Evolutionary conservation across 2,329 filamentous ascomycete genomes (phyloP).

Genomic region (Cercospora sp.): DNA sequence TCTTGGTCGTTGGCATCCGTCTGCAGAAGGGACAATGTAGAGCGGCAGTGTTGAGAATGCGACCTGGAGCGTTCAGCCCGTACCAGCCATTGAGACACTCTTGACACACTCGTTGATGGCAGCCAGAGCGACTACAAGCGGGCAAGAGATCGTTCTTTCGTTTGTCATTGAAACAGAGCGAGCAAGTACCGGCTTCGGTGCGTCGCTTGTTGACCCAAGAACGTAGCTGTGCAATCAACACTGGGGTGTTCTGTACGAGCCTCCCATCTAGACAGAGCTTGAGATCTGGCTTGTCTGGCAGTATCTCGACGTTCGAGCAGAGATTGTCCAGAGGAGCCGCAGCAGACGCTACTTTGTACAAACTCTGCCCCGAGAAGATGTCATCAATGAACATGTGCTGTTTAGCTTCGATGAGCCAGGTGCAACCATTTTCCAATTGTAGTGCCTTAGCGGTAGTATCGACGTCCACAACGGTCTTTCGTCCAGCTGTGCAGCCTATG

Average conservation of each 20-base stretch:
- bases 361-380: neutral
- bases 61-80: constrained; percentile 16
- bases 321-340: constrained; percentile 7
- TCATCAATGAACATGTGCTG: constrained; percentile 8
- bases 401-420: constrained; percentile 14
- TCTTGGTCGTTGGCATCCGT: constrained; percentile 13
- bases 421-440: constrained; percentile 8
- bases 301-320: constrained; percentile 9
- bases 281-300: neutral
- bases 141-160: constrained; percentile 10
- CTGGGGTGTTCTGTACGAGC: constrained; percentile 7
- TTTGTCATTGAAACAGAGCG: constrained; percentile 15
- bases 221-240: neutral
- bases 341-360: neutral
- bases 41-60: constrained; percentile 19
- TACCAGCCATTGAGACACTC: constrained; percentile 16
- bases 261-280: constrained; percentile 1
- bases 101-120: constrained; percentile 15
- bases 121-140: constrained; percentile 18
- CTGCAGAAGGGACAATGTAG: constrained; percentile 20
- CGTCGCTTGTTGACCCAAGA: constrained; percentile 14
- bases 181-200: constrained; percentile 13
- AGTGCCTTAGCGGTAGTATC: constrained; percentile 16
- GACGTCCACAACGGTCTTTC: constrained; percentile 4
- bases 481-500: constrained; percentile 12